These are phyloP conservation scores for Schizonepeta tenuifolia DNA, from an alignment of 257 asterid species.

Conservation along the genomic window DNA sequence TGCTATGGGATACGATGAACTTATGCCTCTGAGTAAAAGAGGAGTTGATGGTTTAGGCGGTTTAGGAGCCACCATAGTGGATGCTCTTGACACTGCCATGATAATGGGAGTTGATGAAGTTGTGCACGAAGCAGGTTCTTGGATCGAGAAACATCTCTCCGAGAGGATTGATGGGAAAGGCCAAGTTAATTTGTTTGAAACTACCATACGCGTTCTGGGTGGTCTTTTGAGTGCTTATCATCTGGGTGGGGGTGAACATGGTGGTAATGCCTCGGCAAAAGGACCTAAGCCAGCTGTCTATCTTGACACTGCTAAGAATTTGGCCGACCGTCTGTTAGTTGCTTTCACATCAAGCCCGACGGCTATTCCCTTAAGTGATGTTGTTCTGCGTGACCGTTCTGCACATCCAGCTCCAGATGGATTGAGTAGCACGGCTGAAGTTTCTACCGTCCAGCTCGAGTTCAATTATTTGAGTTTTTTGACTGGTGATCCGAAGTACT, in stretches of 20 bases:
- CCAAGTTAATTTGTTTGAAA: conserved; percentile 93
- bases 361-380: conserved; percentile 86
- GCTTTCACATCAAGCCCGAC: conserved; percentile 90
- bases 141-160: conserved; percentile 80
- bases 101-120: conserved; percentile 86
- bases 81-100: conserved; percentile 96
- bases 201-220: conserved; percentile 87
- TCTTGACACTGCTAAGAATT: conserved; percentile 82
- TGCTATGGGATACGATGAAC: conserved; percentile 95
- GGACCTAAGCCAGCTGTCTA: conserved; percentile 80
- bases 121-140: conserved; percentile 80
- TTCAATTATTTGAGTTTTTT: conserved; percentile 87
- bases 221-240: conserved; percentile 98
- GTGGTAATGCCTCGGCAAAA: conserved; percentile 47
- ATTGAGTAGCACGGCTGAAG: conserved; percentile 95
- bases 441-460: conserved; percentile 87
- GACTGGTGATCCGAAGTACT: conserved; percentile 81
- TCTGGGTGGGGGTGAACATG: conserved; percentile 71
- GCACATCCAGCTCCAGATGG: conserved; percentile 98
- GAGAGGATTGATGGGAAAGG: conserved; percentile 72
- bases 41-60: conserved; percentile 94
- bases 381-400: conserved; percentile 67
- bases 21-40: conserved; percentile 85
- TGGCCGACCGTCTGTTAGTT: conserved; percentile 83
- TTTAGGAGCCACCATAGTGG: conserved; percentile 90